Conservation (phyloP, 1,139 yeast genomes). For the Taphrina pruni region DNA sequence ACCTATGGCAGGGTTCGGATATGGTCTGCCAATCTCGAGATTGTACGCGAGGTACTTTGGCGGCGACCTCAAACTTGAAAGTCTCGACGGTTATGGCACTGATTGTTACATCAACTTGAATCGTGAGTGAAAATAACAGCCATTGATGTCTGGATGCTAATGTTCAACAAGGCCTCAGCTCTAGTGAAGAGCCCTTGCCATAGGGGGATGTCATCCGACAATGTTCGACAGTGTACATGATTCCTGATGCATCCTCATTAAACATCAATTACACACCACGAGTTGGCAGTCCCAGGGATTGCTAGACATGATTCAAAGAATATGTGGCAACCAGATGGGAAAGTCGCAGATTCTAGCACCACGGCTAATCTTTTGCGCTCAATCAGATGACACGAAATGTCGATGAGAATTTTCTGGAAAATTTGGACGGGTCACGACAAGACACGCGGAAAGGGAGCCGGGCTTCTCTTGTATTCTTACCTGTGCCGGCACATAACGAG, state of each 20-base stretch:
- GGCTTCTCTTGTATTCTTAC: too few species aligned
- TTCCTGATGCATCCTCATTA: neutral
- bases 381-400: too few species aligned
- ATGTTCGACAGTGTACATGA: too few species aligned
- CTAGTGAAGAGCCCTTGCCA: slow-evolving; percentile 38
- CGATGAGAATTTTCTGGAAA: too few species aligned
- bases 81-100: slow-evolving; percentile 88
- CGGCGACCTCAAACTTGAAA: slow-evolving; percentile 83
- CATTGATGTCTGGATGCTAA: neutral
- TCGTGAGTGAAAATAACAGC: neutral
- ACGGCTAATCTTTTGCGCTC: too few species aligned
- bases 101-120: slow-evolving; percentile 41
- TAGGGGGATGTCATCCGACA: neutral
- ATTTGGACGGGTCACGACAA: too few species aligned
- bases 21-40: slow-evolving; percentile 85
- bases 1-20: slow-evolving; percentile 95
- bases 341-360: too few species aligned
- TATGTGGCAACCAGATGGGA: too few species aligned
- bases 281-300: neutral
- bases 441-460: too few species aligned
- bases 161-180: slow-evolving; percentile 6
- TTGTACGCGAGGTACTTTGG: slow-evolving; percentile 89
- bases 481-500: too few species aligned
- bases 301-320: too few species aligned
- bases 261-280: neutral